phyloP scores from a whole-genome alignment of 176 grass and related monocot genomes.

The Tillandsia leiboldiana region DNA sequence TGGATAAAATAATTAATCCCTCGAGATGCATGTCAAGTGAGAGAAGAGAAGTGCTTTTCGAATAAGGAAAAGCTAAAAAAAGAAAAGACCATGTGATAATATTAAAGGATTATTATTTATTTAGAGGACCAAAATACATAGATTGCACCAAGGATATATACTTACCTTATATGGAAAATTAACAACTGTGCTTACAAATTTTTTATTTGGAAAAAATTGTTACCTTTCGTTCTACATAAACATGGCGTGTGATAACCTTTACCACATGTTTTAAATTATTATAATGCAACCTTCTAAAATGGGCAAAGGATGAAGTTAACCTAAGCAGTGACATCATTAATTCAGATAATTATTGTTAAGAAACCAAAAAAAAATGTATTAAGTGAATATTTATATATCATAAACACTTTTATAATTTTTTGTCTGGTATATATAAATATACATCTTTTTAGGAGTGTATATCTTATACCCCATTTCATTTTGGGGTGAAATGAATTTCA shows the following conservation, averaged over 20 bases:
- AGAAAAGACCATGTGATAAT: background rate
- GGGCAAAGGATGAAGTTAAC: background rate
- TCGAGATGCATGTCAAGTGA: background rate
- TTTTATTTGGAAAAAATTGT: background rate
- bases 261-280: background rate
- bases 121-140: background rate
- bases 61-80: background rate
- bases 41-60: background rate
- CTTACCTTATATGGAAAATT: background rate
- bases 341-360: too few species aligned
- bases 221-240: background rate
- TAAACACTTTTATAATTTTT: too few species aligned
- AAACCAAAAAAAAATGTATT: too few species aligned
- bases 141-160: background rate
- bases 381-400: too few species aligned
- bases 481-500: too few species aligned
- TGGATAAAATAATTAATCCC: background rate
- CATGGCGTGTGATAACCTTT: background rate
- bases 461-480: too few species aligned
- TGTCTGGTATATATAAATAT: too few species aligned
- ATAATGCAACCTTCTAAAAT: background rate
- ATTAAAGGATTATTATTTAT: background rate
- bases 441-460: too few species aligned
- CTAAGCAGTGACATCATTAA: background rate
- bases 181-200: background rate